phyloP scores from a whole-genome alignment of 2,329 filamentous ascomycete species.

The Rhinocladiella similis region DNA sequence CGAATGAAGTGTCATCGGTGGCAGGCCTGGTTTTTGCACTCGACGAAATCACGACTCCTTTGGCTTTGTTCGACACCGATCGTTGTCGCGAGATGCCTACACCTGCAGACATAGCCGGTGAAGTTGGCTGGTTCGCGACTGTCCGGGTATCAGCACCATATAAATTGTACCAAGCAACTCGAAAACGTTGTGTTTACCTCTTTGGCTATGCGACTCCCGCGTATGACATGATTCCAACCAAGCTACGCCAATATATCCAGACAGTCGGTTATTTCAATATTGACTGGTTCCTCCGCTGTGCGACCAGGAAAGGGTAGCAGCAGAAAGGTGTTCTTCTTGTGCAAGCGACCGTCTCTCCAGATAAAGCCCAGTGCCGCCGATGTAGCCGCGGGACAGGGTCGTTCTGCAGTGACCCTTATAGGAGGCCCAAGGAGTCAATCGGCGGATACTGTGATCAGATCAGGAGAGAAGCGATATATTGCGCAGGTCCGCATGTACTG shows the following conservation, averaged over 20 bases:
- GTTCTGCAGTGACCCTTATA: constrained; percentile 20
- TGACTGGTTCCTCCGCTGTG: constrained; percentile 18
- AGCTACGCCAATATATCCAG: constrained; percentile 18
- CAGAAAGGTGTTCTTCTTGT: constrained; percentile 16
- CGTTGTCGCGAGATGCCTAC: constrained; percentile 27
- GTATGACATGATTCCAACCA: constrained; percentile 17
- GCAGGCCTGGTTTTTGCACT: constrained; percentile 15
- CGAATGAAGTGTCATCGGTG: constrained; percentile 60
- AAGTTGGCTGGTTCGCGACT: constrained; percentile 14
- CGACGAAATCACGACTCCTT: constrained; percentile 19
- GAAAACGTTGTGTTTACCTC: constrained; percentile 12
- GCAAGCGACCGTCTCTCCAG: constrained; percentile 7
- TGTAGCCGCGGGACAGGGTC: constrained; percentile 21
- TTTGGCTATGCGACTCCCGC: constrained; percentile 15
- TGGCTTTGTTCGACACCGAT: constrained; percentile 27
- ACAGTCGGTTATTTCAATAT: constrained; percentile 20
- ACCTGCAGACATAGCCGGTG: constrained; percentile 18
- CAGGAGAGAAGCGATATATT: constrained; percentile 16
- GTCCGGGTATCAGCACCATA: constrained; percentile 9
- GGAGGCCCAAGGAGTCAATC: constrained; percentile 8
- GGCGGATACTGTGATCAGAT: constrained; percentile 12
- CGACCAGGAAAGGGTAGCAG: constrained; percentile 17
- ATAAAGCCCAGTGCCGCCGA: constrained; percentile 13
- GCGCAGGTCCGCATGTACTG: constrained; percentile 11
- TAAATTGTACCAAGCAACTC: constrained; percentile 6